phyloP scores from a whole-genome alignment of 306 rosid species.

The Castanea sativa region DNA sequence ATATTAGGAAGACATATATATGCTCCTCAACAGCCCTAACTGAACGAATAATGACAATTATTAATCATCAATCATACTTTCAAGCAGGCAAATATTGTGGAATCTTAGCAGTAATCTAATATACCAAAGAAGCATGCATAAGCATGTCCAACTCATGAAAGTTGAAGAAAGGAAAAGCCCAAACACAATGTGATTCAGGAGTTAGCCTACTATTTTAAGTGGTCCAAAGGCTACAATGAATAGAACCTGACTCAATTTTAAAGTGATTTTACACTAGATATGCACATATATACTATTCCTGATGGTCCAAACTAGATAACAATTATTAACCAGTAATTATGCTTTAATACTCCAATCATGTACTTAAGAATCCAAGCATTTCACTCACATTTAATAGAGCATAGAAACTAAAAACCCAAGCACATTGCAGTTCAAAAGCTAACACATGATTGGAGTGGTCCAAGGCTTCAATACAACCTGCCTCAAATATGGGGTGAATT shows the following conservation, averaged over 20 bases:
- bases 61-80: neutral
- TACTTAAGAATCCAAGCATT: no score
- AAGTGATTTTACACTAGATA: constrained; percentile 6
- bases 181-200: neutral
- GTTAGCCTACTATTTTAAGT: constrained; percentile 21
- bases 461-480: neutral
- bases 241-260: constrained; percentile 14
- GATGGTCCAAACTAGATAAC: neutral
- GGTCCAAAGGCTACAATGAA: constrained; percentile 27
- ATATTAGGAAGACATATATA: constrained; percentile 29
- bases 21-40: constrained; percentile 32
- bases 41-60: neutral
- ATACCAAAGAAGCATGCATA: neutral
- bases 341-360: neutral
- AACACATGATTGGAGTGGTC: neutral
- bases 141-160: neutral
- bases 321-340: neutral
- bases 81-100: neutral
- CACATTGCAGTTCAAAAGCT: neutral
- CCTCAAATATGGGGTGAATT: neutral
- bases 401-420: no score
- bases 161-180: neutral
- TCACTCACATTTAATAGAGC: no score
- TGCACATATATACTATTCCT: neutral
- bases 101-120: neutral